Evolutionary conservation across 2,329 filamentous ascomycete species (phyloP).

Genomic region (Aspergillus fijiensis): DNA sequence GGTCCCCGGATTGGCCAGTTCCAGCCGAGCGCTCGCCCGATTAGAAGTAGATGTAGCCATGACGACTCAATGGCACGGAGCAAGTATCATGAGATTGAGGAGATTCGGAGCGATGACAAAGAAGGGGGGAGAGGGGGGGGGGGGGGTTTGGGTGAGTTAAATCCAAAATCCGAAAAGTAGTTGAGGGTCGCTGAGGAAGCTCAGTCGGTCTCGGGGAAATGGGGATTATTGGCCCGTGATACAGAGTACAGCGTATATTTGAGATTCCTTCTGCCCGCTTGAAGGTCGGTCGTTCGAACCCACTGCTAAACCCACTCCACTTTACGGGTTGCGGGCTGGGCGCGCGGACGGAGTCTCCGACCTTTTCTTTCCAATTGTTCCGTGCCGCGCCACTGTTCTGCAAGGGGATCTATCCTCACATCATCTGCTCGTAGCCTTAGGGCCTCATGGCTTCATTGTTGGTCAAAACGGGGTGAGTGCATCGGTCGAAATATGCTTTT

Average conservation of each 20-base stretch:
- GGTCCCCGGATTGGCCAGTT: constrained; percentile 58
- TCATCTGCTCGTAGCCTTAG: background rate
- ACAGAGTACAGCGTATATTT: background rate
- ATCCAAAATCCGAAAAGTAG: background rate
- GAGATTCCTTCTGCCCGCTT: background rate
- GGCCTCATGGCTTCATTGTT: background rate
- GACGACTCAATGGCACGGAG: constrained; percentile 15
- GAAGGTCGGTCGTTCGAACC: background rate
- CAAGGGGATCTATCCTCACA: background rate
- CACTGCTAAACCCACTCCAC: background rate
- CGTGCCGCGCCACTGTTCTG: background rate
- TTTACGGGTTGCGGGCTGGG: background rate
- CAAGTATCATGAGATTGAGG: constrained; percentile 4
- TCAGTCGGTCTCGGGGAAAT: background rate
- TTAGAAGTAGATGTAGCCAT: constrained; percentile 36
- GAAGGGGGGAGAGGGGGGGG: constrained; percentile 4
- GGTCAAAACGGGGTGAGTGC: background rate
- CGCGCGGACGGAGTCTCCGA: background rate
- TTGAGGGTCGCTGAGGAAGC: background rate
- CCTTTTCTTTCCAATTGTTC: background rate
- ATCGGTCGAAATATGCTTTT: background rate
- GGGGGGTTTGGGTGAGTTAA: background rate
- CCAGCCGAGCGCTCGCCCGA: constrained; percentile 30
- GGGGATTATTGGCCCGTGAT: background rate
- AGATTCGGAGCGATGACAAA: constrained; percentile 23